These are phyloP conservation scores for Ophiostoma tasmaniense DNA, from an alignment of 2,329 filamentous ascomycete species.

Conservation along the genomic window DNA sequence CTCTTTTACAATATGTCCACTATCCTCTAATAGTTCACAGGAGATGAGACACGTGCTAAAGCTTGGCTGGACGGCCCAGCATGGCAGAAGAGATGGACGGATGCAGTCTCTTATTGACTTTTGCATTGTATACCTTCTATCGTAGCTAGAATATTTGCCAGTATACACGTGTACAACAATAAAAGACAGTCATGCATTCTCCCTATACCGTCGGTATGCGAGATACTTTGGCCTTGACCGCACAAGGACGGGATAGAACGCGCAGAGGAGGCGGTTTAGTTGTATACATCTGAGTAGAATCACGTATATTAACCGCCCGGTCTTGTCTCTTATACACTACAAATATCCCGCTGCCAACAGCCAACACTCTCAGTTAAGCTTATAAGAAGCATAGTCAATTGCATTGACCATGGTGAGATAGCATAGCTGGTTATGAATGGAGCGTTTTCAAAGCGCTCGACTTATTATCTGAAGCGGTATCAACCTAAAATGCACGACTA, in stretches of 20 bases:
- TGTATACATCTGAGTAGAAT: background rate
- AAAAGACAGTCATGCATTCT: background rate
- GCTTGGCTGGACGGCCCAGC: background rate
- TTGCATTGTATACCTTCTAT: background rate
- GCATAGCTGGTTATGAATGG: background rate
- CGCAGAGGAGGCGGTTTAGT: background rate
- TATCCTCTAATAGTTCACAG: background rate
- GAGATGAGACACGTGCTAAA: background rate
- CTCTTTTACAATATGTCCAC: background rate
- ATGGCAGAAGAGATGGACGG: background rate
- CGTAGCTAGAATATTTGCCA: too few relatives aligned
- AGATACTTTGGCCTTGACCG: background rate
- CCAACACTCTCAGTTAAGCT: background rate
- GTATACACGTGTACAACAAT: background rate
- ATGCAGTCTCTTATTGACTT: background rate
- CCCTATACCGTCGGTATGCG: background rate
- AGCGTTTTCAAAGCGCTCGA: background rate
- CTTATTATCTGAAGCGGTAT: background rate
- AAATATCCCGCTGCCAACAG: background rate
- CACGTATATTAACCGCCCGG: background rate
- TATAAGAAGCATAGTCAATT: background rate
- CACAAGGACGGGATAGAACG: background rate
- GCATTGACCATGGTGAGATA: background rate
- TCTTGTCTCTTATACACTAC: background rate
- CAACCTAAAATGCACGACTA: background rate